Base-by-base conservation (phyloP, 108 stramenopile genomes). In the Skeletonema marinoi region DNA sequence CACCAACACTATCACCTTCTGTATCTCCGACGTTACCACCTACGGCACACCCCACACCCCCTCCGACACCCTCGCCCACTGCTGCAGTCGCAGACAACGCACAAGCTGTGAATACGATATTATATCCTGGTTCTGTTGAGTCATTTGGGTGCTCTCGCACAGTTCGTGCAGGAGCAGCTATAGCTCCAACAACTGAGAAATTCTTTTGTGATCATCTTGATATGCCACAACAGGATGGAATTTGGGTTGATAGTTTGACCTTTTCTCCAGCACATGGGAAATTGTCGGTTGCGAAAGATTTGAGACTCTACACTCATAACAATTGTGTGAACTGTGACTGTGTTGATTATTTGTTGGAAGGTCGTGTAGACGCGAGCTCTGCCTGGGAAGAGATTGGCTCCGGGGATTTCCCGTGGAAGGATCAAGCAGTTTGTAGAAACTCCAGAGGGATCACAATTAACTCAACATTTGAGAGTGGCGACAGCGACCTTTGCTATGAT, bases 271-370 rank as follows among this genome's bases (percentile, higher is more conserved):
- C 54, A 31, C 69, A 32, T 16, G 36, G 32, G 7, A 54, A 39
- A 19, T 6, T 66, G 63, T 32, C 65, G 36, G 72, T 78, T 54
- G 71, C 50, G 6, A 73, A 78, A 68, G 60, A 73, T 19, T 12
- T 78, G 21, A 65, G 77, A 41, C 6, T 78, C 13, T 78, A 78
- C 41, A 19, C 77, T n/a, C 77, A 78, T 17, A 65, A 78, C 19
- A 73, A 73, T 41, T 78, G 77, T 35, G 48, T 36, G 4, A 61
- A 65, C 9, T 78, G 77, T 32, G 77, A 78, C 65, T 64, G 65
- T 25, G 77, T 73, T 14, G 66, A 71, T 14, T 73, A 58, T 32
- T 31, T 78, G 19, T 17, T 78, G 21, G 63, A 65, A 42, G 77
- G 77, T 35, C 72, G 77, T 30, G 30, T 33, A 60, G 69, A 78